Evolutionary conservation across 2,329 filamentous ascomycete genomes (phyloP), one percentile per base, ranked within the genome.

Genomic region (Sporothrix pallida): DNA sequence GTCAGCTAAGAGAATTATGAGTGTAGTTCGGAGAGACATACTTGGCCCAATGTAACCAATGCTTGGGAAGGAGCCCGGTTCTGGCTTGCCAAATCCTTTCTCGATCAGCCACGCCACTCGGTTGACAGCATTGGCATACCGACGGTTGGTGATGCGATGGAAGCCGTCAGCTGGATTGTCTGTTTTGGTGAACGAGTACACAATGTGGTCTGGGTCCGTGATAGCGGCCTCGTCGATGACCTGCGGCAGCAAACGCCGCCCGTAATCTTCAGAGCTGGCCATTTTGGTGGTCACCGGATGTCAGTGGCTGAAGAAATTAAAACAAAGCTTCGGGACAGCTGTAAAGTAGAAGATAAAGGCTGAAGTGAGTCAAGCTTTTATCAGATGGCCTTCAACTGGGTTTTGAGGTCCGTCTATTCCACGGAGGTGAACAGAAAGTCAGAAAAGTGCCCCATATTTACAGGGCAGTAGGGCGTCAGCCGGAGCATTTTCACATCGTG

Each of bases 11-110:
- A 13, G 46, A 15, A 5, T 31, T 6, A 20, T 6, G 6, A 4
- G 5, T 54, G n/a, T n/a, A 52, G 17, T 20, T 1, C 2, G 9
- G 2, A 17, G 17, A 20, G 10, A 58, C 56, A 26, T 13, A 31
- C 56, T 58, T 3, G 56, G 23, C 15, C 56, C 56, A 26, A 58
- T 58, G 56, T 58, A 58, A 23, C 56, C 56, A 58, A 58, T 58
- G 56, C 56, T 58, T 4, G 56, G 56, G 8, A 58, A 58, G 1
- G 56, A 8, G 20, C 10, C 23, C 4, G 56, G 3, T 6, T 15
- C 56, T 1, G 56, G 56, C 12, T 58, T 31, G 23, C 56, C 56
- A 31, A 58, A 58, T 17, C 23, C 56, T 6, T 58, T 17, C 56
- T 58, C 23, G 3, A 58, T 31, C 1, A 58, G 56, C 56, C 56